Percentiles rank a stretch among this genome's conserved stretches.
These are phyloP conservation scores for Yamadazyma membranifaciens DNA, from an alignment of 1,139 yeast species.

Conservation along the genomic window DNA sequence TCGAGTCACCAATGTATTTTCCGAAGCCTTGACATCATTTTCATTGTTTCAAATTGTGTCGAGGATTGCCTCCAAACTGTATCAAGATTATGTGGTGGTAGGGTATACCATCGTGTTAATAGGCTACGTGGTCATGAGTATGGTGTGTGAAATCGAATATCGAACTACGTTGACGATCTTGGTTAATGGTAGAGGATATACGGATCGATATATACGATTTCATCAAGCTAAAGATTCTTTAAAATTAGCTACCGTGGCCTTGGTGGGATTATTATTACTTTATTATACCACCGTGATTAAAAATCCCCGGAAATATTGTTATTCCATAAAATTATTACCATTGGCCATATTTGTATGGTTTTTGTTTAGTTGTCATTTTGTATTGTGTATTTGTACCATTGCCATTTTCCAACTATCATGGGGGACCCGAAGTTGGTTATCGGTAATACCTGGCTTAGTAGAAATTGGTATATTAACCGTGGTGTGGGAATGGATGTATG, in stretches of 20 bases:
- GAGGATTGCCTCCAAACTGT: slow-evolving; percentile 20
- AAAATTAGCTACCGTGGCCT: slow-evolving; percentile 23
- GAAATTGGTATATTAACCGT: slow-evolving; percentile 40
- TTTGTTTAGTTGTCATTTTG: slow-evolving; percentile 27
- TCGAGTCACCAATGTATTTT: slow-evolving; percentile 28
- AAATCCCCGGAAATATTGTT: slow-evolving; percentile 33
- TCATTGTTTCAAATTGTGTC: slow-evolving; percentile 41
- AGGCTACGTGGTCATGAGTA: slow-evolving; percentile 14
- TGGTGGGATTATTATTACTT: slow-evolving; percentile 27
- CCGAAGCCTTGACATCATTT: slow-evolving; percentile 33
- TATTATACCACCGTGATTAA: slow-evolving; percentile 30
- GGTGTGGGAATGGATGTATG: slow-evolving; percentile 54
- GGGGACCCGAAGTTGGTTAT: slow-evolving; percentile 40
- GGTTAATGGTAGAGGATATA: background rate
- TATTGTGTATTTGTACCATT: slow-evolving; percentile 28
- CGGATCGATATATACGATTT: slow-evolving; percentile 14
- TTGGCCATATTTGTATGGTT: slow-evolving; percentile 41
- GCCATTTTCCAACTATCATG: slow-evolving; percentile 26
- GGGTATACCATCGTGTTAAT: slow-evolving; percentile 19
- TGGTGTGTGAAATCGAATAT: slow-evolving; percentile 13
- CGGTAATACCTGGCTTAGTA: slow-evolving; percentile 33
- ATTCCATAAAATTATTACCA: slow-evolving; percentile 37
- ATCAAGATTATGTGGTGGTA: slow-evolving; percentile 20
- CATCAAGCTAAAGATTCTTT: slow-evolving; percentile 23
- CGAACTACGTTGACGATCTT: slow-evolving; percentile 1